Evolutionary conservation across 805 yeast species (phyloP), one percentile per base, ranked within the genome.

Genomic region (Saccharomycopsis sp.): DNA sequence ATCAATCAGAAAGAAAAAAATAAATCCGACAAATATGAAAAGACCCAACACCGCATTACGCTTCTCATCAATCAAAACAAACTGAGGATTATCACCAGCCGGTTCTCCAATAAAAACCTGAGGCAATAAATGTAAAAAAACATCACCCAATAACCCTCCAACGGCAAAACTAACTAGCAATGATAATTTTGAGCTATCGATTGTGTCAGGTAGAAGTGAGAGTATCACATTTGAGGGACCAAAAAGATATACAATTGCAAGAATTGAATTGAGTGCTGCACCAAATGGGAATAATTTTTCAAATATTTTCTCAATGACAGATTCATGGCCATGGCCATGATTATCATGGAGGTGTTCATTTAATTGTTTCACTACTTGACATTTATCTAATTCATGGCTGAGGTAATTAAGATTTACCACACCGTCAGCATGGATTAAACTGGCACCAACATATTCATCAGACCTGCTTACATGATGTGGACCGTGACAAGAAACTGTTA

Each of bases 71-170:
- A 75, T 75, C 22, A 74, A 56, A 2, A 75, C 71, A 53, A 75
- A 69, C 3, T 68, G 56, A 19, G 64, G 65, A 28, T 57, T 64
- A 3, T 57, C 57, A 43, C 66, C 66, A 40, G 65, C 73, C 1
- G 66, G 62, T 46, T 75, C 77, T 9, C 81, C 79, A 6, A 72
- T 63, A 52, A 78, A 80, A 1, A 79, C 74, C 54, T 80, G 84
- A 2, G 93, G 93, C 38, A 84, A 60, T 47, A 84, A 56, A 59
- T 84, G 93, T 36, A 83, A 58, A 51, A 84, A 80, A 1, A 82
- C 77, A 57, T 83, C 90, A 37, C 90, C 90, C 28, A 84, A 61
- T 31, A 84, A 63, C 1, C 89, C 85, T 37, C 93, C 93, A 39
- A 79, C 72, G 11, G 90, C 89, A 63, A 84, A 82, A 37, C 85